phyloP scores from a whole-genome alignment of 2,329 filamentous ascomycete species.

The Rhinocladiella similis region DNA sequence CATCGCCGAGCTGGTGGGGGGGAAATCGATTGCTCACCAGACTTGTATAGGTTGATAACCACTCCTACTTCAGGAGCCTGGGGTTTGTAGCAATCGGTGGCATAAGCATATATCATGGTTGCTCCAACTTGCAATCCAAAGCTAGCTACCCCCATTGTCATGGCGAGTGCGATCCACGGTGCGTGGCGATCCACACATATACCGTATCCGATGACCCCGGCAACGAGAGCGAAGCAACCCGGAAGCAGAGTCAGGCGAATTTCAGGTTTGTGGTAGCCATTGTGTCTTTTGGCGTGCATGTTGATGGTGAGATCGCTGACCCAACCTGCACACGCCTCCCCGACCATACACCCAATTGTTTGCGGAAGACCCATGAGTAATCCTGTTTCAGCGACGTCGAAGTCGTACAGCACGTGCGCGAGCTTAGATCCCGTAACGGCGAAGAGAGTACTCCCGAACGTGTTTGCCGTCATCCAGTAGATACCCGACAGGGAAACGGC shows the following conservation, averaged over 20 bases:
- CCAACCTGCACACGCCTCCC: slow-evolving; percentile 19
- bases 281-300: slow-evolving; percentile 15
- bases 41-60: slow-evolving; percentile 1
- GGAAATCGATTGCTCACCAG: too few species aligned
- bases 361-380: slow-evolving; percentile 1
- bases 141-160: slow-evolving; percentile 3
- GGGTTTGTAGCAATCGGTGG: slow-evolving; percentile 10
- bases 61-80: background rate
- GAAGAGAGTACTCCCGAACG: background rate
- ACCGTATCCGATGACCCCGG: slow-evolving; percentile 5
- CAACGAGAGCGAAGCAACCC: background rate
- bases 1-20: too few species aligned
- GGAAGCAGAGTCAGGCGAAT: slow-evolving; percentile 7
- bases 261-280: slow-evolving; percentile 26
- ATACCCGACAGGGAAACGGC: background rate
- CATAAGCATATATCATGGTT: slow-evolving; percentile 6
- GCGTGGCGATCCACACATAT: slow-evolving; percentile 3
- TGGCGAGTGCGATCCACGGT: slow-evolving; percentile 3
- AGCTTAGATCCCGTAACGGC: background rate
- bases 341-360: background rate
- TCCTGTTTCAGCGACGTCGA: background rate
- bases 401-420: background rate
- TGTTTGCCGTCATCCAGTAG: background rate
- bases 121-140: slow-evolving; percentile 5
- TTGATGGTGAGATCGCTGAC: slow-evolving; percentile 26